These are phyloP conservation scores for Lasiosphaeris hirsuta DNA, from an alignment of 495 filamentous ascomycete genomes.

Conservation along the genomic window DNA sequence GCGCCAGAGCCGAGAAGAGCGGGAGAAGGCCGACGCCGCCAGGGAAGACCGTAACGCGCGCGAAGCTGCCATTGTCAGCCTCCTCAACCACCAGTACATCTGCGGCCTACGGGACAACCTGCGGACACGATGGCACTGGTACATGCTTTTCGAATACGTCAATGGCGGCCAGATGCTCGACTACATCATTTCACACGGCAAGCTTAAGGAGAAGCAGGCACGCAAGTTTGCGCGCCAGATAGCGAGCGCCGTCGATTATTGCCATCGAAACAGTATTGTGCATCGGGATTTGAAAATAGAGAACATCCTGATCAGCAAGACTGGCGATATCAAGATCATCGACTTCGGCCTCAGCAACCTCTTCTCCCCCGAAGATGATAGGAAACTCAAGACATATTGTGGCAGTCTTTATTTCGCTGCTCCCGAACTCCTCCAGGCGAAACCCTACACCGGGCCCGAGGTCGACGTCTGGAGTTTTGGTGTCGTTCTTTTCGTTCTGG, in stretches of 20 bases:
- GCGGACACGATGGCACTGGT: constrained; percentile 97
- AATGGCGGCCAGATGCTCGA: constrained; percentile 99
- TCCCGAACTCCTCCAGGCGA: constrained; percentile 89
- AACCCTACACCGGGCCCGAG: constrained; percentile 92
- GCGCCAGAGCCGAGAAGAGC: constrained; percentile 68
- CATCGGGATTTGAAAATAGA: constrained; percentile 98
- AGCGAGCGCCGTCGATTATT: constrained; percentile 97
- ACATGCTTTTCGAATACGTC: constrained; percentile 99
- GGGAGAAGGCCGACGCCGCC: constrained; percentile 86
- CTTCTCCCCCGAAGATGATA: constrained; percentile 76
- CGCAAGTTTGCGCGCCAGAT: constrained; percentile 98
- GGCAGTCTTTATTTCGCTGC: constrained; percentile 98
- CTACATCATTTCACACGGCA: constrained; percentile 98
- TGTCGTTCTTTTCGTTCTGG: constrained; percentile 96
- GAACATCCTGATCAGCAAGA: constrained; percentile 99
- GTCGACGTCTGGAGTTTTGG: constrained; percentile 99
- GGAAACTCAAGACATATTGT: constrained; percentile 86
- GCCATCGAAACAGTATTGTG: constrained; percentile 97
- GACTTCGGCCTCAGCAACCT: constrained; percentile 98
- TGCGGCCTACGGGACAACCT: constrained; percentile 95
- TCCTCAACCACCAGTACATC: constrained; percentile 93
- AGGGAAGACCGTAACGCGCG: constrained; percentile 95
- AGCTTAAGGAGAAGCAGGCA: constrained; percentile 97
- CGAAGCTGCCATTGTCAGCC: constrained; percentile 94
- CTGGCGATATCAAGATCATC: constrained; percentile 99